Evolutionary conservation across 164 flowering plant genomes (phyloP).

Genomic region (Stephania cephalantha): DNA sequence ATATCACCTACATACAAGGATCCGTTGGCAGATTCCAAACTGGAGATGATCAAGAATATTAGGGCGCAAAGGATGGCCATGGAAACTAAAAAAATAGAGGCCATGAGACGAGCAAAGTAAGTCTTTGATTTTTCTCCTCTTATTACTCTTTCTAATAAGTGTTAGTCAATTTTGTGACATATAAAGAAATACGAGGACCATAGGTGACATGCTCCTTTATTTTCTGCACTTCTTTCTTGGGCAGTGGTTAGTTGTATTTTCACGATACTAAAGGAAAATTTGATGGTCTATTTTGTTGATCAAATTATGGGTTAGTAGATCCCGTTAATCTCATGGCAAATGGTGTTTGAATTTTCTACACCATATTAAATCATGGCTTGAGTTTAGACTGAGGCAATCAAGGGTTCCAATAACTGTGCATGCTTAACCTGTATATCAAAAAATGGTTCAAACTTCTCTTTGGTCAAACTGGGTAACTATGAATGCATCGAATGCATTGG

Average conservation of each 20-base stretch:
- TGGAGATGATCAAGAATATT: conserved; percentile 85
- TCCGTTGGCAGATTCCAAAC: conserved; percentile 65
- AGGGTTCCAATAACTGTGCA: too few relatives aligned
- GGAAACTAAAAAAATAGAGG: conserved; percentile 58
- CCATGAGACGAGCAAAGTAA: conserved; percentile 78
- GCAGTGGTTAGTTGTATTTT: too few relatives aligned
- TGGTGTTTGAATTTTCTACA: background rate
- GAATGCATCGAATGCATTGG: too few relatives aligned
- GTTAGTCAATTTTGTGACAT: background rate
- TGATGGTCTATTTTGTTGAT: background rate
- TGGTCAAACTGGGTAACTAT: too few relatives aligned
- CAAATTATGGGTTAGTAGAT: background rate
- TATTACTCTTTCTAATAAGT: background rate
- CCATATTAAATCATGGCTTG: background rate
- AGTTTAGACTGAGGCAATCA: too few relatives aligned
- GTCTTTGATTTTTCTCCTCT: conserved; percentile 11
- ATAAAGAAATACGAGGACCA: too few relatives aligned
- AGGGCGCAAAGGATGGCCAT: conserved; percentile 61
- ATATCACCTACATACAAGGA: conserved; percentile 56
- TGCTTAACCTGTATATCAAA: too few relatives aligned
- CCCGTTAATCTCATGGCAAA: background rate
- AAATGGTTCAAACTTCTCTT: too few relatives aligned
- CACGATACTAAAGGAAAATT: background rate
- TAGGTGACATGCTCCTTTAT: too few relatives aligned
- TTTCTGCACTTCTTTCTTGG: too few relatives aligned